Base-by-base conservation (phyloP, 2,329 filamentous ascomycete genomes). In the Colletotrichum horii region DNA sequence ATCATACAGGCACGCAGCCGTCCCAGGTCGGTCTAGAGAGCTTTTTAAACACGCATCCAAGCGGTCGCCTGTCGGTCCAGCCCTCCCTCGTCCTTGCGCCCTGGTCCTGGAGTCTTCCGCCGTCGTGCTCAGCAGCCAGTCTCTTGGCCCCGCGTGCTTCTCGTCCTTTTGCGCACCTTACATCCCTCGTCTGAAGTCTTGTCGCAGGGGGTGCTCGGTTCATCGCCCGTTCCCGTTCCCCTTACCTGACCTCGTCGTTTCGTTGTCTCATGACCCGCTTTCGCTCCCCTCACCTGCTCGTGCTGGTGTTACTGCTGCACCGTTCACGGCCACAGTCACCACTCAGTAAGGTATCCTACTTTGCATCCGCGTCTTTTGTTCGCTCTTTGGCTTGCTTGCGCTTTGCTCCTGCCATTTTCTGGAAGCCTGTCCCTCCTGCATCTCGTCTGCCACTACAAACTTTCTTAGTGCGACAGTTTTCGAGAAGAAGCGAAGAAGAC, bases 1-100 rank as follows among this genome's bases (percentile, higher is more conserved):
- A 82, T 81, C 80, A 81, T 75, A 80, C 79, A 79, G 75, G 78
- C 74, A 77, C 75, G 56, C 61, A 11, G 52, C 34, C 26, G 64
- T 65, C 34, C 61, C 36, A 26, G 30, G 19, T 28, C 15, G 60
- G 32, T 24, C 28, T 38, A 9, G 38, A 43, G 38, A 43, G 22
- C 52, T 28, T 48, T 14, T 24, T 9, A 26, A 67, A 26, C 28
- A 65, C 32, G 43, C 48, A 43, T 48, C 69, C 69, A 38, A 43
- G 69, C 62, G 32, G 61, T 15, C 34, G 26, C 32, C 66, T 58
- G 43, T 43, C n/a, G 38, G 38, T n/a, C 38, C 38, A n/a, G 38
- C n/a, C 38, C 19, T 43, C 38, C 38, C n/a, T 43, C 38, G 19
- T 43, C 19, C 12, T 26, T 56, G 52, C 12, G 56, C 64, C 61